A percentile compares a stretch with the other conserved stretches of the same genome.
These are phyloP conservation scores for Onygenales sp. DNA, from an alignment of 2,329 filamentous ascomycete species.

Conservation along the genomic window DNA sequence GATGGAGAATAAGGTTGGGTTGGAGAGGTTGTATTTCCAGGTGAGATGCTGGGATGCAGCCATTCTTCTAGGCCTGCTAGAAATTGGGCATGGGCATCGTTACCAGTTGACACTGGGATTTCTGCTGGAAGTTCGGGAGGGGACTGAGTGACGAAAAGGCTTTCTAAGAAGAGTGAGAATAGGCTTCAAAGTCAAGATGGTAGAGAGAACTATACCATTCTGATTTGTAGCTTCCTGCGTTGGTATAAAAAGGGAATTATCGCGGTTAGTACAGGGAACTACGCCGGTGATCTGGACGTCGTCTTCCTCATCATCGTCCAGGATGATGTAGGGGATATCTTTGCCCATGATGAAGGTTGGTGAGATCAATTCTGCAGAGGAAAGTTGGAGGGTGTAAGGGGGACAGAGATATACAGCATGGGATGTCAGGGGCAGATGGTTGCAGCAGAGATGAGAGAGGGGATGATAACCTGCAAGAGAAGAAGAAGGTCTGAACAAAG, in stretches of 20 bases:
- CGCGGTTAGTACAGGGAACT: background rate
- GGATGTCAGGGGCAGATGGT: no score
- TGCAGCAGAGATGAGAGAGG: no score
- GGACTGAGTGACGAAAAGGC: no score
- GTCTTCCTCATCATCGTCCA: conserved; percentile 7
- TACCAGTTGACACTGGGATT: background rate
- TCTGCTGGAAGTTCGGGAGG: background rate
- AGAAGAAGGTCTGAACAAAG: no score
- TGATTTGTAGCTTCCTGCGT: no score
- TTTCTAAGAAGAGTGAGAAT: no score
- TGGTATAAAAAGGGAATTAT: background rate
- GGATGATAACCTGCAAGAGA: no score
- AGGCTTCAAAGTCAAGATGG: no score
- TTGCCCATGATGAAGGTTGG: background rate
- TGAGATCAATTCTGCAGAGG: background rate
- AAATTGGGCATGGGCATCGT: background rate
- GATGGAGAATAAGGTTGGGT: background rate
- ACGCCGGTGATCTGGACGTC: conserved; percentile 4
- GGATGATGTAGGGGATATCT: background rate
- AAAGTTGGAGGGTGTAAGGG: background rate
- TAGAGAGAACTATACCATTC: no score
- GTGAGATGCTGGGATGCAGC: conserved; percentile 7
- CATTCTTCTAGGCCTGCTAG: background rate
- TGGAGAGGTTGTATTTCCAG: background rate
- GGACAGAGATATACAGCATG: no score